These are phyloP conservation scores for Curvularia hawaiiensis DNA, from an alignment of 2,329 filamentous ascomycete species.

Conservation along the genomic window DNA sequence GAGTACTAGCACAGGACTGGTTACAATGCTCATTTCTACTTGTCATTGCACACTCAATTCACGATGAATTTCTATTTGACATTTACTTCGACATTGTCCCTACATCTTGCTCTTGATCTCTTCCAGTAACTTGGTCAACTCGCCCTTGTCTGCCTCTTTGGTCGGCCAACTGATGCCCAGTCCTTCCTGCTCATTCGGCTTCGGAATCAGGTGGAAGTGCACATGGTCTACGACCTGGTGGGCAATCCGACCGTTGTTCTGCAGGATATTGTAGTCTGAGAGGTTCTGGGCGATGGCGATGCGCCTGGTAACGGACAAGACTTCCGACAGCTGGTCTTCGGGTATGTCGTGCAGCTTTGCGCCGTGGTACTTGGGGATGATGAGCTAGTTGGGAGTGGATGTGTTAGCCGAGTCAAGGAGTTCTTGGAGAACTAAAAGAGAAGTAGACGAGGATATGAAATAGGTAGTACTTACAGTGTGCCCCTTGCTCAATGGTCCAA, in stretches of 20 bases:
- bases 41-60: slow-evolving; percentile 28
- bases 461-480: slow-evolving; percentile 71
- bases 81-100: neutral
- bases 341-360: slow-evolving; percentile 91
- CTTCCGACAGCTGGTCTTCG: slow-evolving; percentile 81
- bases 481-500: slow-evolving; percentile 84
- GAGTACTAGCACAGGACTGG: neutral
- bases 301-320: slow-evolving; percentile 87
- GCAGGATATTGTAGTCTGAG: slow-evolving; percentile 87
- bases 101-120: slow-evolving; percentile 91
- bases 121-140: slow-evolving; percentile 77
- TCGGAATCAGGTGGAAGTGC: slow-evolving; percentile 98
- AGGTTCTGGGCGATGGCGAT: slow-evolving; percentile 78
- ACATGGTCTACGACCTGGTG: slow-evolving; percentile 95
- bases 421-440: too few relatives aligned
- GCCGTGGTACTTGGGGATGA: slow-evolving; percentile 95
- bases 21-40: neutral
- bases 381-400: slow-evolving; percentile 65
- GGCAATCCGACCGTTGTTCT: slow-evolving; percentile 92
- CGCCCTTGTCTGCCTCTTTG: slow-evolving; percentile 77
- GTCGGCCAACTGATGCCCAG: slow-evolving; percentile 81
- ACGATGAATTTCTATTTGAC: slow-evolving; percentile 3
- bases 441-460: too few relatives aligned
- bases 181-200: slow-evolving; percentile 83
- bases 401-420: neutral